A percentile compares a stretch with the other conserved stretches of the same genome.
phyloP scores from a whole-genome alignment of 2,329 filamentous ascomycete genomes.

The Aspergillus ochraceus region DNA sequence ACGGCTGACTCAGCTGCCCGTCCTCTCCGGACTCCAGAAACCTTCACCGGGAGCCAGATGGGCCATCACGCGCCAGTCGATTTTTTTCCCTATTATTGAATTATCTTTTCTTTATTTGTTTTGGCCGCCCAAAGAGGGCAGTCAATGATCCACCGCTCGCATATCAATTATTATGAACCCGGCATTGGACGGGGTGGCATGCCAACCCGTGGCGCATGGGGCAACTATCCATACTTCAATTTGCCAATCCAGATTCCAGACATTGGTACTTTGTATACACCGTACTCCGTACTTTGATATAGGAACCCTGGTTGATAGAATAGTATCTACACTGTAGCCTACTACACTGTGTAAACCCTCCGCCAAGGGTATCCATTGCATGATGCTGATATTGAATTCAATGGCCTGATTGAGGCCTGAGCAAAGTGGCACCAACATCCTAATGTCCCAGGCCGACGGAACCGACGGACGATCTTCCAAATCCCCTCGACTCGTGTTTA shows the following conservation, averaged over 20 bases:
- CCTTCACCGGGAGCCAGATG: slow-evolving; percentile 23
- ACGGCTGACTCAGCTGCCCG: neutral
- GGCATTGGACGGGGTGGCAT: neutral
- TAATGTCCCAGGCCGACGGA: neutral
- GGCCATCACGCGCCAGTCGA: slow-evolving; percentile 18
- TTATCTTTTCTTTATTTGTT: neutral
- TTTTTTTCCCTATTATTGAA: slow-evolving; percentile 3
- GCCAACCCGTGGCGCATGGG: neutral
- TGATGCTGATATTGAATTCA: neutral
- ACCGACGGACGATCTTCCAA: too few relatives aligned
- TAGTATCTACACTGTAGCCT: neutral
- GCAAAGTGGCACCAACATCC: neutral
- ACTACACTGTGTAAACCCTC: too few relatives aligned
- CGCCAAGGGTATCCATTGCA: neutral
- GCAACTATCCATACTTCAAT: neutral
- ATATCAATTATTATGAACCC: neutral
- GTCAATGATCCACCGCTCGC: neutral
- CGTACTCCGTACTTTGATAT: too few relatives aligned
- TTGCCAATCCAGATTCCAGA: neutral
- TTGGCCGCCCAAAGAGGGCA: neutral
- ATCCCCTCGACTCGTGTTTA: neutral
- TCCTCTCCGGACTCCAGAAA: slow-evolving; percentile 20
- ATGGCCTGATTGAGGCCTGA: neutral
- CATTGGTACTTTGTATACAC: too few relatives aligned
- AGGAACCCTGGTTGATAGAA: neutral